Evolutionary conservation across 805 yeast genomes (phyloP).

Genomic region (Ogataea minuta): DNA sequence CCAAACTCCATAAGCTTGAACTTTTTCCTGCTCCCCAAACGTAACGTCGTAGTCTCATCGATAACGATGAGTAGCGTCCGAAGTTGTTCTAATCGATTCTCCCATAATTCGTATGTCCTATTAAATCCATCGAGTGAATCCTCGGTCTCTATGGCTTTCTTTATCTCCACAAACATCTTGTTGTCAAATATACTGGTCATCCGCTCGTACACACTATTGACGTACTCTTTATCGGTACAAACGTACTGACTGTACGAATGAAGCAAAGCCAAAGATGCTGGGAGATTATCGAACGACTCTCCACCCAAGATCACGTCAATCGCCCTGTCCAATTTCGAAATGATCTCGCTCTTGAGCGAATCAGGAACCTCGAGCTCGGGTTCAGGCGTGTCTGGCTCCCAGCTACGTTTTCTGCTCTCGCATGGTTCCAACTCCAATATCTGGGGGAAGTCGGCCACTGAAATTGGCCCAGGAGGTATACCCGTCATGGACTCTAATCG

Average conservation of each 20-base stretch:
- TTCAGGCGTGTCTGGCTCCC: background rate
- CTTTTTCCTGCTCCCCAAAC: slow-evolving; percentile 1
- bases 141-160: slow-evolving; percentile 1
- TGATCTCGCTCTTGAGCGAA: background rate
- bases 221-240: slow-evolving; percentile 11
- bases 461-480: too few species aligned
- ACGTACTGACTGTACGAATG: slow-evolving; percentile 13
- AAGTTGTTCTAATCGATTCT: slow-evolving; percentile 8
- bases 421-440: too few species aligned
- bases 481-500: too few species aligned
- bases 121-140: slow-evolving; percentile 6
- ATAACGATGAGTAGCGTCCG: slow-evolving; percentile 12
- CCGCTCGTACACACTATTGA: slow-evolving; percentile 8
- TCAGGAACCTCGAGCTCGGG: background rate
- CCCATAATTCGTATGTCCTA: slow-evolving; percentile 15
- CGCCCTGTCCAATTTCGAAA: slow-evolving; percentile 7
- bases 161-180: slow-evolving; percentile 10
- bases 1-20: slow-evolving; percentile 11
- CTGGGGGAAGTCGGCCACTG: too few species aligned
- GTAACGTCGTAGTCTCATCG: slow-evolving; percentile 19
- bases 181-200: slow-evolving; percentile 10
- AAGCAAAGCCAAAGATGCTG: slow-evolving; percentile 11
- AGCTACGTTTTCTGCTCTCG: too few species aligned
- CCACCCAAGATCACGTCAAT: slow-evolving; percentile 16
- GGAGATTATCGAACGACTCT: slow-evolving; percentile 4